Conservation (phyloP, 441 rosid species). For the Syzygium malaccense region DNA sequence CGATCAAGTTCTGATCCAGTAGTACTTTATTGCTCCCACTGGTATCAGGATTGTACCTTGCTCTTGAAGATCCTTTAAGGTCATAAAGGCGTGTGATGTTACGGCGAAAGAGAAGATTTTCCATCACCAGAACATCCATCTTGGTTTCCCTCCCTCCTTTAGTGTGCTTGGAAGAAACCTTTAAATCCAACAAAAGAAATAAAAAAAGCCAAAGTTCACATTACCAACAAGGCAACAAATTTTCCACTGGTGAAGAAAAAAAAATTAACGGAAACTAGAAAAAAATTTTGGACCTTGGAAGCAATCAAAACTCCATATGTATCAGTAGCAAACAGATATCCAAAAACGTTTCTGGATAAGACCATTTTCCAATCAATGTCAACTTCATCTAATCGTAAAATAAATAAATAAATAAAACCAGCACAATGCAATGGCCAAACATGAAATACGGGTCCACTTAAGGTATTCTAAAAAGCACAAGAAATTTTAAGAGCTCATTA, state of each 20-base stretch:
- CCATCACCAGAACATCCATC: slow-evolving; percentile 17
- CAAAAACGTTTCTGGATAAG: background rate
- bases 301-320: background rate
- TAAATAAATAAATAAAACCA: background rate
- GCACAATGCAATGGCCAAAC: background rate
- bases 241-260: background rate
- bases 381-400: background rate
- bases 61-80: slow-evolving; percentile 12
- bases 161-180: slow-evolving; percentile 8
- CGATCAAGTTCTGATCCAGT: slow-evolving; percentile 13
- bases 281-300: background rate
- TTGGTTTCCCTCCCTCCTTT: slow-evolving; percentile 14
- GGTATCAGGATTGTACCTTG: slow-evolving; percentile 11
- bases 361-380: background rate
- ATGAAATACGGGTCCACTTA: background rate
- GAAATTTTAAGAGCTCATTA: background rate
- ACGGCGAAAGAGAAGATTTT: slow-evolving; percentile 13
- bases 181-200: background rate
- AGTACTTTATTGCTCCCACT: slow-evolving; percentile 10
- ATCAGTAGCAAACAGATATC: background rate
- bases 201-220: background rate
- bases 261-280: background rate
- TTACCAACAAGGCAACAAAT: background rate
- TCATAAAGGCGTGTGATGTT: slow-evolving; percentile 9
- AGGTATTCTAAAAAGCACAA: background rate